A percentile compares a stretch with the other conserved stretches of the same genome.
Conservation (phyloP, 2,329 filamentous ascomycete genomes). For the Fusarium chlamydosporum region DNA sequence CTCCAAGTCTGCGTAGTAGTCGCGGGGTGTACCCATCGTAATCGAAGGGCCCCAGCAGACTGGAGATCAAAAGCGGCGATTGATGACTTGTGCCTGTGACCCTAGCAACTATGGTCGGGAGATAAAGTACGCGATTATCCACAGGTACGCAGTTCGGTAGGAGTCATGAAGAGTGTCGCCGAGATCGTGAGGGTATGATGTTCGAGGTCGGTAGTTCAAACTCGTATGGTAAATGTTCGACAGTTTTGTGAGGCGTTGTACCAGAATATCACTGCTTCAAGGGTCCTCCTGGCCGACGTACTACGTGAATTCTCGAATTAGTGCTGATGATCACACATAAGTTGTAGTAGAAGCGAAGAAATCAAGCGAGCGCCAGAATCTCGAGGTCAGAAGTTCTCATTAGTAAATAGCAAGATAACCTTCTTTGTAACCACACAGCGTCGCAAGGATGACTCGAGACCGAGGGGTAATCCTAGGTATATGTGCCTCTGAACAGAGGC, state of each 20-base stretch:
- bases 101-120: not conserved
- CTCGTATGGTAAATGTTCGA: not conserved
- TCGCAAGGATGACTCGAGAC: constrained; percentile 13
- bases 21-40: constrained; percentile 65
- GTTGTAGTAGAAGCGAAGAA: constrained; percentile 17
- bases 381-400: not conserved
- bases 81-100: constrained; percentile 6
- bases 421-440: constrained; percentile 10
- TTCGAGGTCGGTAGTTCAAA: constrained; percentile 2
- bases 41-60: constrained; percentile 24
- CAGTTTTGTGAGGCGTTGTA: not conserved
- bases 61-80: constrained; percentile 16
- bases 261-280: constrained; percentile 3
- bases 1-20: constrained; percentile 90
- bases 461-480: constrained; percentile 13
- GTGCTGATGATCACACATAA: constrained; percentile 10
- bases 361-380: not conserved
- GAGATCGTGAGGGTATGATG: not conserved
- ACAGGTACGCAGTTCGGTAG: not conserved
- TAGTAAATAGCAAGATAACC: not conserved
- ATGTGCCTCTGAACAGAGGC: constrained; percentile 21
- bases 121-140: constrained; percentile 12
- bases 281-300: not conserved
- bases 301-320: constrained; percentile 20
- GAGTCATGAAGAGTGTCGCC: constrained; percentile 23